Evolutionary conservation across 164 flowering plant genomes (phyloP), one percentile per base, ranked within the genome.

Genomic region (Kingdonia uniflora): DNA sequence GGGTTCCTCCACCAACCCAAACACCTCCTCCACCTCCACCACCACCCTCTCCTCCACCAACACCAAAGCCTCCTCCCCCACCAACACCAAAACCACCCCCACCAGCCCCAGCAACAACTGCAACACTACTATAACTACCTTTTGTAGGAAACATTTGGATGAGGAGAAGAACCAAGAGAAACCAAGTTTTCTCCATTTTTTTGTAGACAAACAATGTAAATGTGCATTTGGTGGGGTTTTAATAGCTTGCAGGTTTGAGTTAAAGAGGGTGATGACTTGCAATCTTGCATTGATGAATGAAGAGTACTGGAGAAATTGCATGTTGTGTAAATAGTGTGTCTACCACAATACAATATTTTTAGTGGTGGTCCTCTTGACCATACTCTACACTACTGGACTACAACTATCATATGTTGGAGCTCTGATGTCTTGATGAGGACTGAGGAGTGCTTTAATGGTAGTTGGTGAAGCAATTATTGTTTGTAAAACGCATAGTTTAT

Each of bases 1-100:
- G 47, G 53, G 20, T 19, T 11, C 74, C 77, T 6, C 80, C 85
- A 25, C 82, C 85, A 44, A 75, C 47, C 81, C 80, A 70, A n/a
- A 69, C 71, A n/a, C 71, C 78, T 2, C 79, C 79, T 10, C 79
- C 77, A 0, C 70, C 73, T 2, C 75, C 78, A 1, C 68, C 74
- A 16, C 60, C 70, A 1, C 71, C 64, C 14, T 68, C 78, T 17
- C 52, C 60, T 6, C 53, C 44, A 26, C 65, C 69, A 14, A 51
- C 67, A 37, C 72, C 73, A 5, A 38, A 68, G 37, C 21, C 51
- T 20, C 24, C 63, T 64, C 40, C 76, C n/a, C 6, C 53, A 21
- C 40, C 54, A 25, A 19, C 37, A 16, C 49, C 49, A 45, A 19
- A 19, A 20, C 51, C 51, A 11, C 20, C 14, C 10, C 51, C 51